Evolutionary conservation across 2,329 filamentous ascomycete genomes (phyloP).

Genomic region (Clarireedia homoeocarpa): DNA sequence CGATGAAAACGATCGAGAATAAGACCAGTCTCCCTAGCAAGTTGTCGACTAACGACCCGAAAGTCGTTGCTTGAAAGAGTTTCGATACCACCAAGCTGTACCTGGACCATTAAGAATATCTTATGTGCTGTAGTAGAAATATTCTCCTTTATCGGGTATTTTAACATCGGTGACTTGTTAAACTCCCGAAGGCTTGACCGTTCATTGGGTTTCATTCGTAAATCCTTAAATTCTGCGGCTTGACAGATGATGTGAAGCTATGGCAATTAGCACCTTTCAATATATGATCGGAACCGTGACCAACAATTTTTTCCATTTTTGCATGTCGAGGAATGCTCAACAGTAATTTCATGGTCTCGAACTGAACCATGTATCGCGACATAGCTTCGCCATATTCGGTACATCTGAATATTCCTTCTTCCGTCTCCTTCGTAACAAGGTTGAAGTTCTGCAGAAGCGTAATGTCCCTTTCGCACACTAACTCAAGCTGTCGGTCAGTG

Average conservation of each 20-base stretch:
- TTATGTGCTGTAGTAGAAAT: conserved; percentile 64
- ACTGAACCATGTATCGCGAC: conserved; percentile 74
- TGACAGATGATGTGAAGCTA: conserved; percentile 60
- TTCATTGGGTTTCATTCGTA: conserved; percentile 64
- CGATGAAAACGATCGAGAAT: conserved; percentile 64
- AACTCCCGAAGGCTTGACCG: conserved; percentile 62
- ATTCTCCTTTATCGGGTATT: conserved; percentile 62
- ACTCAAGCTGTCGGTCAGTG: conserved; percentile 56
- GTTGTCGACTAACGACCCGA: conserved; percentile 45
- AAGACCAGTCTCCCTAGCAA: conserved; percentile 50
- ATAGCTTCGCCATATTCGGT: conserved; percentile 73
- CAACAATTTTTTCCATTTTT: conserved; percentile 60
- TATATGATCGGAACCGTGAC: conserved; percentile 24
- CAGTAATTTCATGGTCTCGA: conserved; percentile 69
- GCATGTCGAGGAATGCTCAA: conserved; percentile 53
- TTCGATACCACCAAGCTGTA: conserved; percentile 60
- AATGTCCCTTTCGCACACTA: conserved; percentile 65
- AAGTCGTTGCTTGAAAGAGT: conserved; percentile 51
- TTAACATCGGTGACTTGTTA: conserved; percentile 61
- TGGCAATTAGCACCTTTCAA: conserved; percentile 15
- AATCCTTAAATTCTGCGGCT: conserved; percentile 64
- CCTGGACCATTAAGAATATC: conserved; percentile 69
- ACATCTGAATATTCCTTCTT: conserved; percentile 39
- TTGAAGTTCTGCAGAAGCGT: conserved; percentile 51
- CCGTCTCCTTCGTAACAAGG: conserved; percentile 43